Base-by-base conservation (phyloP, 73 alveolate genomes). In the Paramecium biaurelia region DNA sequence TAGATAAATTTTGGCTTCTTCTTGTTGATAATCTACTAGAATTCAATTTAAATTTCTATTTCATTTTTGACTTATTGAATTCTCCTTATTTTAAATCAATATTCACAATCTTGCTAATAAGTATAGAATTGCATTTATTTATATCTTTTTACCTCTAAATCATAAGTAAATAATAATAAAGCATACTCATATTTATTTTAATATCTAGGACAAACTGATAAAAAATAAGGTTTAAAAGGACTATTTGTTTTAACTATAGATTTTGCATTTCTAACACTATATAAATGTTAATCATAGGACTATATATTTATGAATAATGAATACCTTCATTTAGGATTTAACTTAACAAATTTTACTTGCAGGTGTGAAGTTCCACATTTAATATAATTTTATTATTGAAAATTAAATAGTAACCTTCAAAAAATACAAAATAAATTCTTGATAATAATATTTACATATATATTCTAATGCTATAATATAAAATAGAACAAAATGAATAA, bases 301-400 rank as follows among this genome's bases (percentile, higher is more conserved):
- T 79, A n/a, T 5, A 2, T 4, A 14, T 4, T 11, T 3, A 32
- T 35, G 3, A n/a, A 21, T 15, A 9, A 0, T 72, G 34, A 14
- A 34, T 72, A 72, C 86, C 24, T 72, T 42, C 5, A 72, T 47
- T 79, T 43, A 42, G 14, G 70, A 21, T 79, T 42, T 41, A 21
- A 43, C 20, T 2, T 43, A 79, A 79, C 90, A 79, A 12, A 79
- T 42, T 26, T 79, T 79, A 79, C 90, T 79, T 7, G 76, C 21
- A 9, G 90, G 90, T 14, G 90, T 79, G 28, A 24, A 30, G 43
- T 79, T 79, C 90, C 90, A 79, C 90, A 79, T 79, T 79, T 53
- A 18, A 53, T 53, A 53, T 53, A 53, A 63, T 30, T 30, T 63
- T 63, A 63, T 6, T 63, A 30, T 30, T 23, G 45, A 6, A 7